Evolutionary conservation across 1,284 basidiomycete genomes (phyloP).

Genomic region (Trichosporon sp.): DNA sequence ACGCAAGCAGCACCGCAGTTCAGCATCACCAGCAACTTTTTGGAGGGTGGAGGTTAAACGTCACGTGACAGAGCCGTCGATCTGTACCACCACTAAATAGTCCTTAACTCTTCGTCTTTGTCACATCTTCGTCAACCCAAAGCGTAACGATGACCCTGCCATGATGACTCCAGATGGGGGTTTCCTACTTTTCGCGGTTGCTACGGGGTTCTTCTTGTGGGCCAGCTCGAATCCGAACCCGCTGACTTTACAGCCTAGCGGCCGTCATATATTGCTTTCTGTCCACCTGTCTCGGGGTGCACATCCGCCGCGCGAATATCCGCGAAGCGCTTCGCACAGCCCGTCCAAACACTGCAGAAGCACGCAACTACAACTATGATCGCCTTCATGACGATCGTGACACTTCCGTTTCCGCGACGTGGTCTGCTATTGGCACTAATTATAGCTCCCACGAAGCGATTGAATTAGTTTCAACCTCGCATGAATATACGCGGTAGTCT

Average conservation of each 20-base stretch:
- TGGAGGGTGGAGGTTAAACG: constrained; percentile 4
- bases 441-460: background rate
- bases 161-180: constrained; percentile 34
- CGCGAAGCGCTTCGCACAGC: constrained; percentile 46
- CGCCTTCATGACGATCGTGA: background rate
- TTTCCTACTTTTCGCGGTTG: constrained; percentile 45
- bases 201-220: constrained; percentile 45
- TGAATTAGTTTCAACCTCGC: background rate
- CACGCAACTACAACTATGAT: constrained; percentile 20
- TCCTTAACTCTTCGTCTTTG: no score
- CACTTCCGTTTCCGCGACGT: background rate
- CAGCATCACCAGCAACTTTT: constrained; percentile 8
- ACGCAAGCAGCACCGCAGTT: no score
- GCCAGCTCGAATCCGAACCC: background rate
- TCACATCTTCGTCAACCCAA: background rate
- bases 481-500: background rate
- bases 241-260: constrained; percentile 34
- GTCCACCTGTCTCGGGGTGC: constrained; percentile 43
- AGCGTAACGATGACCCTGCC: background rate
- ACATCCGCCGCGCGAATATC: constrained; percentile 46
- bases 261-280: constrained; percentile 53
- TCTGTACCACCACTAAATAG: no score
- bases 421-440: background rate
- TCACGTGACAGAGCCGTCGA: no score
- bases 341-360: no score